Evolutionary conservation across 768 basidiomycete genomes (phyloP).

Genomic region (Butyriboletus loyo): DNA sequence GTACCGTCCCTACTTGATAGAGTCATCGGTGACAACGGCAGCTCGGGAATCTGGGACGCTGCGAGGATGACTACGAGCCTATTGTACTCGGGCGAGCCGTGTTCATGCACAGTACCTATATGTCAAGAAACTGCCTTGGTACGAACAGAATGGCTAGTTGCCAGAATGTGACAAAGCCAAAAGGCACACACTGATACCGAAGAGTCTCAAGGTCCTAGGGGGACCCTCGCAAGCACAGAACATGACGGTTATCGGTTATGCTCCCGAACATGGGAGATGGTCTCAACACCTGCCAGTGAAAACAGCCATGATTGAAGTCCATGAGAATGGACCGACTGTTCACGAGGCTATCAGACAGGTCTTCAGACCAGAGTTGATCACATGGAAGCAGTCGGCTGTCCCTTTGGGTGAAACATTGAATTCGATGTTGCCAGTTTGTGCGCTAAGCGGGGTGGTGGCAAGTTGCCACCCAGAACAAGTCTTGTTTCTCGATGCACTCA

Average conservation of each 20-base stretch:
- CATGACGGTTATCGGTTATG: constrained; percentile 64
- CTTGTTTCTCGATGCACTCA: constrained; percentile 59
- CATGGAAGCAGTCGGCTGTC: constrained; percentile 58
- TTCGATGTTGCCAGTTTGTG: constrained; percentile 55
- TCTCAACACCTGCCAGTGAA: constrained; percentile 47
- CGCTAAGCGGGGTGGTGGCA: constrained; percentile 58
- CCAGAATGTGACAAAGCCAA: too few relatives aligned
- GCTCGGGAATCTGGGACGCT: constrained; percentile 53
- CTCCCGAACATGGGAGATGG: constrained; percentile 61
- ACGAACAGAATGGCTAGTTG: not conserved
- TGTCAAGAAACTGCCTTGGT: not conserved
- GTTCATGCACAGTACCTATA: constrained; percentile 58
- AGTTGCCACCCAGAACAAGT: constrained; percentile 77
- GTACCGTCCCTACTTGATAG: constrained; percentile 50
- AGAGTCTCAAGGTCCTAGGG: constrained; percentile 56
- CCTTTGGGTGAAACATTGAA: constrained; percentile 74
- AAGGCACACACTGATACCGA: constrained; percentile 50
- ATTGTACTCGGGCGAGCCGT: constrained; percentile 60
- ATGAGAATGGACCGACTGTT: not conserved
- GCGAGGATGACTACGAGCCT: constrained; percentile 46
- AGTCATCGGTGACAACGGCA: constrained; percentile 59
- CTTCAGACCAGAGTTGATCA: constrained; percentile 68
- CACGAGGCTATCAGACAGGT: constrained; percentile 54
- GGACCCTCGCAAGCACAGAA: constrained; percentile 63
- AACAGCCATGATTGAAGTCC: not conserved